These are phyloP conservation scores for Pezicula rhizophila DNA, from an alignment of 2,329 filamentous ascomycete genomes.

Conservation along the genomic window DNA sequence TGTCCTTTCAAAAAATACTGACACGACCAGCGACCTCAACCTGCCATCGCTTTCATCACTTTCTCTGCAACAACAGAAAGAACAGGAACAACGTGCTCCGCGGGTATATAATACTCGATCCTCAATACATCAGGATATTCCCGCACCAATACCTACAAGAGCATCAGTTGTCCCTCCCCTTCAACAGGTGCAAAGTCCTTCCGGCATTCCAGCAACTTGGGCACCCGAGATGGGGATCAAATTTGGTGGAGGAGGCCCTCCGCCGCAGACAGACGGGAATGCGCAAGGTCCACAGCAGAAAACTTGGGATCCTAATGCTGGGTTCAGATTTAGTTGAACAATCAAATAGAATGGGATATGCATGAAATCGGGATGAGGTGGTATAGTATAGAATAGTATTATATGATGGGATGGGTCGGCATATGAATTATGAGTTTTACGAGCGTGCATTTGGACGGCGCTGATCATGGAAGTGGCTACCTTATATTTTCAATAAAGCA, in stretches of 20 bases:
- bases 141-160: constrained; percentile 44
- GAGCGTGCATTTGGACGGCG: too few species aligned
- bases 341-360: too few species aligned
- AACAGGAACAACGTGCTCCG: constrained; percentile 9
- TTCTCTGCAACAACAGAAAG: constrained; percentile 18
- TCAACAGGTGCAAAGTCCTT: constrained; percentile 28
- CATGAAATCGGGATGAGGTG: too few species aligned
- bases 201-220: constrained; percentile 58
- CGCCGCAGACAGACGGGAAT: constrained; percentile 1
- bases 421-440: too few species aligned
- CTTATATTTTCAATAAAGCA: too few species aligned
- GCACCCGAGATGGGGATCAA: constrained; percentile 75
- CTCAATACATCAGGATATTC: constrained; percentile 22
- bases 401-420: too few species aligned
- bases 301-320: constrained; percentile 24
- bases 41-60: constrained; percentile 9
- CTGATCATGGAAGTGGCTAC: too few species aligned
- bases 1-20: constrained; percentile 4
- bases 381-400: too few species aligned
- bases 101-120: constrained; percentile 10
- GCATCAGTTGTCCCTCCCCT: constrained; percentile 39
- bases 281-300: constrained; percentile 5
- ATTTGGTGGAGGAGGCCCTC: constrained; percentile 49
- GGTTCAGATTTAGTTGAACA: constrained; percentile 23
- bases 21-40: constrained; percentile 18